Evolutionary conservation across 352 stramenopile species (phyloP).

Genomic region (Salisapilia sapeloensis): DNA sequence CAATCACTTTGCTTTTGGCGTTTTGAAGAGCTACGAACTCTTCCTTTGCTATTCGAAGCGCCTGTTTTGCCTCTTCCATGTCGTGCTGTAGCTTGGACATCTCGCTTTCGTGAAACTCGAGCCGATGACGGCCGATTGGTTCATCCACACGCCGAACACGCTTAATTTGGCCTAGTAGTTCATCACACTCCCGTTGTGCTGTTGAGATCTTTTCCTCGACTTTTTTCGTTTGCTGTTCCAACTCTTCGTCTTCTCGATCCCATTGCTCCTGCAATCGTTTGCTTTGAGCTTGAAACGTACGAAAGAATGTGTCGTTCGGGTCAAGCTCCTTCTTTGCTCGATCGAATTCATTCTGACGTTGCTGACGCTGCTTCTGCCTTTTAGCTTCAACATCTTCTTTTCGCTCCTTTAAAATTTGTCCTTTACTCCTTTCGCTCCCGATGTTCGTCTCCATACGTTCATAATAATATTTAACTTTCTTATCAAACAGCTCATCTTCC

Average conservation of each 20-base stretch:
- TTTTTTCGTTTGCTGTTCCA: slow-evolving; percentile 18
- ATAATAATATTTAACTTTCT: slow-evolving; percentile 22
- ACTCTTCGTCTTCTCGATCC: slow-evolving; percentile 29
- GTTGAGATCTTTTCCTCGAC: slow-evolving; percentile 20
- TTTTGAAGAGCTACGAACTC: slow-evolving; percentile 46
- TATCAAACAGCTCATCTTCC: slow-evolving; percentile 30
- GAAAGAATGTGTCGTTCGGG: slow-evolving; percentile 64
- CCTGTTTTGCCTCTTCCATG: slow-evolving; percentile 23
- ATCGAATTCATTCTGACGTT: slow-evolving; percentile 39
- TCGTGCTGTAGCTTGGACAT: slow-evolving; percentile 22
- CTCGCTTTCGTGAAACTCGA: slow-evolving; percentile 48
- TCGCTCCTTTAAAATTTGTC: slow-evolving; percentile 25
- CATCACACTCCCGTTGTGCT: slow-evolving; percentile 17
- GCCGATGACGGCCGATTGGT: slow-evolving; percentile 24
- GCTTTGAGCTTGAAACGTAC: slow-evolving; percentile 38
- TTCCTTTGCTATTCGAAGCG: slow-evolving; percentile 28
- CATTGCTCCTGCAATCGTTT: slow-evolving; percentile 35
- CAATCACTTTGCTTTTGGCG: slow-evolving; percentile 16
- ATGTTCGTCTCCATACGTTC: slow-evolving; percentile 14
- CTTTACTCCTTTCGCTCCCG: slow-evolving; percentile 30
- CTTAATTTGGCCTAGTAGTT: slow-evolving; percentile 14
- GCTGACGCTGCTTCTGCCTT: slow-evolving; percentile 39
- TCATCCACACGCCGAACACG: slow-evolving; percentile 17
- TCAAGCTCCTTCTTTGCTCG: slow-evolving; percentile 56
- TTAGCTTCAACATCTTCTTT: slow-evolving; percentile 24